Evolutionary conservation across 2,329 filamentous ascomycete genomes (phyloP).

Genomic region (Fusarium mexicanum): DNA sequence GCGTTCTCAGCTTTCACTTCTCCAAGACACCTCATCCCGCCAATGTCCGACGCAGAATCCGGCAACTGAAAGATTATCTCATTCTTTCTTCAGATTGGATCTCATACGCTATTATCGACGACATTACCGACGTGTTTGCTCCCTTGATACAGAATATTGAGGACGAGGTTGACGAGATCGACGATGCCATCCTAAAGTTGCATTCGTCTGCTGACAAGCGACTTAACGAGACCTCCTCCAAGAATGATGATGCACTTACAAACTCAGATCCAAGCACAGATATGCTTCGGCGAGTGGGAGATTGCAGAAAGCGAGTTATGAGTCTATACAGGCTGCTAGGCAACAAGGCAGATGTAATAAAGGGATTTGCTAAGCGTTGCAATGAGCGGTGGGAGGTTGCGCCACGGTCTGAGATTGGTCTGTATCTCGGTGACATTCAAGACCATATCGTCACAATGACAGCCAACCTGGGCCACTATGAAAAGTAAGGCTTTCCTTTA

Average conservation of each 20-base stretch:
- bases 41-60: slow-evolving; percentile 92
- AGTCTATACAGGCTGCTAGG: slow-evolving; percentile 89
- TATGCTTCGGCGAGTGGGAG: slow-evolving; percentile 92
- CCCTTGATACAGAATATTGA: slow-evolving; percentile 94
- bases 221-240: slow-evolving; percentile 56
- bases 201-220: slow-evolving; percentile 68
- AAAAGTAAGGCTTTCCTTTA: slow-evolving; percentile 72
- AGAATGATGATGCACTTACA: slow-evolving; percentile 56
- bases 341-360: slow-evolving; percentile 99
- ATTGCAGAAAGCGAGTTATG: slow-evolving; percentile 98
- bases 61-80: slow-evolving; percentile 92
- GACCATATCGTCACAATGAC: slow-evolving; percentile 99
- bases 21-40: slow-evolving; percentile 95
- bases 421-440: slow-evolving; percentile 97
- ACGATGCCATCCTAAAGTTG: slow-evolving; percentile 86
- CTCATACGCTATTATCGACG: slow-evolving; percentile 96
- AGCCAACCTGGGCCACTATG: slow-evolving; percentile 92
- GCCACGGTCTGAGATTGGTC: slow-evolving; percentile 92
- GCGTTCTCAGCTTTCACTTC: slow-evolving; percentile 96
- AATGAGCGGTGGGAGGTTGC: slow-evolving; percentile 98
- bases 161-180: slow-evolving; percentile 96
- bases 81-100: slow-evolving; percentile 97
- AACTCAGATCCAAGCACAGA: slow-evolving; percentile 68
- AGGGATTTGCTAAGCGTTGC: slow-evolving; percentile 97
- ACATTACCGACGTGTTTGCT: slow-evolving; percentile 96